Evolutionary conservation across 2,329 filamentous ascomycete genomes (phyloP).

Genomic region (Orbilia oligospora): DNA sequence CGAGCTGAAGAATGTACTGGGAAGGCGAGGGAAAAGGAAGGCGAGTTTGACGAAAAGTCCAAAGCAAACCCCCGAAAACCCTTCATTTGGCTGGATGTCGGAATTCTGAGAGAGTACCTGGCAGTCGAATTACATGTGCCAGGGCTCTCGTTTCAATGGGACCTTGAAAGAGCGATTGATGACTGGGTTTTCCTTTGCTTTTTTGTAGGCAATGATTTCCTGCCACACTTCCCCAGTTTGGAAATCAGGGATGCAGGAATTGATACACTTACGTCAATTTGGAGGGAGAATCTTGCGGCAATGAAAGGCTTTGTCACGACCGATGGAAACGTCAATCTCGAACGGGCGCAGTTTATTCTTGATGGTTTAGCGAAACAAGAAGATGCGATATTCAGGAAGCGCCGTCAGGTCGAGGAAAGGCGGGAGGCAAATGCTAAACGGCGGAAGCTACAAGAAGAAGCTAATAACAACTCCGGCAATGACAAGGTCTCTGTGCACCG

Average conservation of each 20-base stretch:
- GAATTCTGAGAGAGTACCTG: conserved; percentile 90
- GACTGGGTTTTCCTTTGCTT: conserved; percentile 99
- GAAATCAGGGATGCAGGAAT: conserved; percentile 98
- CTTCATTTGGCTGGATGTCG: conserved; percentile 98
- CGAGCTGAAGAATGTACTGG: conserved; percentile 88
- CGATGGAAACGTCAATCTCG: conserved; percentile 90
- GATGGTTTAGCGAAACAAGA: conserved; percentile 91
- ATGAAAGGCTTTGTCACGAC: conserved; percentile 98
- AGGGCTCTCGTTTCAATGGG: conserved; percentile 86
- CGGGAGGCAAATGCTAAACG: conserved; percentile 84
- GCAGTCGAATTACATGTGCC: conserved; percentile 89
- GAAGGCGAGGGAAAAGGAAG: conserved; percentile 81
- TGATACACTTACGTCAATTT: conserved; percentile 95
- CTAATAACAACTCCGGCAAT: conserved; percentile 62
- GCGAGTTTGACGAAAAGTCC: conserved; percentile 81
- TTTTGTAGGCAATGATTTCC: conserved; percentile 98
- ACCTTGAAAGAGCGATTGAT: conserved; percentile 92
- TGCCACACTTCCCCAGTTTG: conserved; percentile 95
- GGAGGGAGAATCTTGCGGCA: conserved; percentile 88
- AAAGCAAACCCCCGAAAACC: conserved; percentile 81
- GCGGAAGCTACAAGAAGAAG: conserved; percentile 77
- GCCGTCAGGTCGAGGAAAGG: conserved; percentile 87
- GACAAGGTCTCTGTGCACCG: conserved; percentile 46
- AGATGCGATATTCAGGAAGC: conserved; percentile 89
- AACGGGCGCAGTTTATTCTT: conserved; percentile 87